Evolutionary conservation across 371 early-diverging fungal species (phyloP).

Genomic region (Mucor lusitanicus): DNA sequence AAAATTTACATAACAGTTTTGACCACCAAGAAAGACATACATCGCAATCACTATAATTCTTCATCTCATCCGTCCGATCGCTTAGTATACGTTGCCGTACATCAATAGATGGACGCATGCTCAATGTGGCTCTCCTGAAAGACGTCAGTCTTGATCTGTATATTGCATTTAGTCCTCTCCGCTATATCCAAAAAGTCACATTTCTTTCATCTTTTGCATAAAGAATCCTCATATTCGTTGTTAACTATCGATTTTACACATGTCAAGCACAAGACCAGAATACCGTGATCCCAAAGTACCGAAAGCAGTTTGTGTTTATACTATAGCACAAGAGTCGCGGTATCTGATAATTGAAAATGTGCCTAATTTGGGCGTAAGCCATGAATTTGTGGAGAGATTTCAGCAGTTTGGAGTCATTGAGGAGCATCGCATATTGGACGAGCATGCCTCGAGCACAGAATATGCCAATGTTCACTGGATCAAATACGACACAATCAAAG

Average conservation of each 20-base stretch:
- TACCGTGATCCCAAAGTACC: slow-evolving; percentile 40
- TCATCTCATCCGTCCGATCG: too few relatives aligned
- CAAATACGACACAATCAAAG: slow-evolving; percentile 22
- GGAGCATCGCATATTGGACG: slow-evolving; percentile 32
- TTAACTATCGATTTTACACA: background rate
- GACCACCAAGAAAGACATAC: too few relatives aligned
- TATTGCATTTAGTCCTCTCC: too few relatives aligned
- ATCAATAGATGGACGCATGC: too few relatives aligned
- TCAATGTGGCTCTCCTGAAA: background rate
- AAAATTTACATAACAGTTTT: too few relatives aligned
- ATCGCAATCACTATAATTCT: too few relatives aligned
- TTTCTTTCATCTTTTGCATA: background rate
- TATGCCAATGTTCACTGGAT: slow-evolving; percentile 42
- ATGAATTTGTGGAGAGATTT: slow-evolving; percentile 38
- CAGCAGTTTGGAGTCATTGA: slow-evolving; percentile 36
- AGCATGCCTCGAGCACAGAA: slow-evolving; percentile 31
- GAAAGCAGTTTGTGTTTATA: slow-evolving; percentile 51
- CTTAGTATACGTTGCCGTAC: too few relatives aligned
- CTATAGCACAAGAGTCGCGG: slow-evolving; percentile 56
- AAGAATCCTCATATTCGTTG: background rate
- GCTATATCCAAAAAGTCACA: background rate
- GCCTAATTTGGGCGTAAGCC: slow-evolving; percentile 35
- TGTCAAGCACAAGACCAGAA: slow-evolving; percentile 16
- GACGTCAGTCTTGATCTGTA: background rate
- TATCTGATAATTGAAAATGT: slow-evolving; percentile 53